Percentiles rank a stretch among this genome's conserved stretches.
Evolutionary conservation across 1,284 basidiomycete species (phyloP).

Genomic region (Amylostereum chailletii): DNA sequence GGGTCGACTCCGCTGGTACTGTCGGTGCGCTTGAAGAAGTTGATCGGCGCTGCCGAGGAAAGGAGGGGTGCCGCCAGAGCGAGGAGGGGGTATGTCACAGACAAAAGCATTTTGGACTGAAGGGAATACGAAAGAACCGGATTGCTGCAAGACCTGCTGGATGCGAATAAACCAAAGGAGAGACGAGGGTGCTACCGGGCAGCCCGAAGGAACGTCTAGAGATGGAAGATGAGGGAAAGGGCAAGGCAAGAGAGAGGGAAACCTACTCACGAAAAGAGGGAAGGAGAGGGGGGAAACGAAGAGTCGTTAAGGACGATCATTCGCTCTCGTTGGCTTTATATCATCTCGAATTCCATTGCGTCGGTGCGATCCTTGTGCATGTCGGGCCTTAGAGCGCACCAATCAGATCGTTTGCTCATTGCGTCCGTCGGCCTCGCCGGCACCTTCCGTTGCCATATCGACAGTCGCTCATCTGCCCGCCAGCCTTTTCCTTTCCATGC

Average conservation of each 20-base stretch:
- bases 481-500: too few relatives aligned
- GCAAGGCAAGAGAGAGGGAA: not conserved
- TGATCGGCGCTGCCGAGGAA: slow-evolving; percentile 42
- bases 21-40: not conserved
- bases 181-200: slow-evolving; percentile 62
- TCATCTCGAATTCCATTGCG: too few relatives aligned
- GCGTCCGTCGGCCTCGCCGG: too few relatives aligned
- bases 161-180: slow-evolving; percentile 35
- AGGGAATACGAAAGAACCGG: slow-evolving; percentile 14
- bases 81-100: slow-evolving; percentile 27
- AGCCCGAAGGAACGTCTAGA: slow-evolving; percentile 35
- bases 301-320: not conserved
- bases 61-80: slow-evolving; percentile 41
- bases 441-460: too few relatives aligned
- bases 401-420: too few relatives aligned
- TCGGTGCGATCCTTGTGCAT: too few relatives aligned
- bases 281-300: slow-evolving; percentile 2
- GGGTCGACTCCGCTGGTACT: slow-evolving; percentile 26
- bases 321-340: too few relatives aligned
- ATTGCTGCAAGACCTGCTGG: slow-evolving; percentile 35
- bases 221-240: not conserved
- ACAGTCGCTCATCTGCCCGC: too few relatives aligned
- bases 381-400: too few relatives aligned
- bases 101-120: slow-evolving; percentile 40
- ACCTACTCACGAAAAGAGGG: not conserved